Evolutionary conservation across 495 filamentous ascomycete genomes (phyloP).

Genomic region (Aspergillus taichungensis): DNA sequence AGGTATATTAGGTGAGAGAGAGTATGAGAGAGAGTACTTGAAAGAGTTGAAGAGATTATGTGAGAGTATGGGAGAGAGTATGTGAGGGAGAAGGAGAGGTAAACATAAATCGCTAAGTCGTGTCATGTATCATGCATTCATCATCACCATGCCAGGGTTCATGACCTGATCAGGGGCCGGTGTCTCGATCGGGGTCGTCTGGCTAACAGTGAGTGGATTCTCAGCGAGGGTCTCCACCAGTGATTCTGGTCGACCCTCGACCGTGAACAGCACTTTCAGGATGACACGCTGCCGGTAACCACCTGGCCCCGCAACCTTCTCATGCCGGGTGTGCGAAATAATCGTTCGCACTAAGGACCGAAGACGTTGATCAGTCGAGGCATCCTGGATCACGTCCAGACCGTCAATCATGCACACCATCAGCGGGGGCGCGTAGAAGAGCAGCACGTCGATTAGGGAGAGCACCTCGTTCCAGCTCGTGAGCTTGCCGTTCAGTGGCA

Average conservation of each 20-base stretch:
- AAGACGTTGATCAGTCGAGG: slow-evolving; percentile 27
- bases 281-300: slow-evolving; percentile 23
- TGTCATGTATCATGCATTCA: slow-evolving; percentile 27
- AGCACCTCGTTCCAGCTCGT: slow-evolving; percentile 34
- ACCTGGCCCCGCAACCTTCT: slow-evolving; percentile 8
- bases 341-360: slow-evolving; percentile 30
- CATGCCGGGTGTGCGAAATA: slow-evolving; percentile 29
- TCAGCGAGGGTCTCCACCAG: slow-evolving; percentile 33
- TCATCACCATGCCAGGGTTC: slow-evolving; percentile 28
- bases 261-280: slow-evolving; percentile 37
- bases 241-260: slow-evolving; percentile 25
- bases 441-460: slow-evolving; percentile 29
- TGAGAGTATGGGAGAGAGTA: no score
- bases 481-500: slow-evolving; percentile 30
- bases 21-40: no score
- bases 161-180: slow-evolving; percentile 16
- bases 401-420: slow-evolving; percentile 36
- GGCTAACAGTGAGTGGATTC: slow-evolving; percentile 24
- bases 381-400: slow-evolving; percentile 29
- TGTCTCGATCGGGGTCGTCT: slow-evolving; percentile 19
- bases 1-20: no score
- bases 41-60: no score
- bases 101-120: neutral
- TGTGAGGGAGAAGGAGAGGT: neutral
- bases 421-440: slow-evolving; percentile 35